phyloP scores from a whole-genome alignment of 495 filamentous ascomycete species.

The Ramalina intermedia region DNA sequence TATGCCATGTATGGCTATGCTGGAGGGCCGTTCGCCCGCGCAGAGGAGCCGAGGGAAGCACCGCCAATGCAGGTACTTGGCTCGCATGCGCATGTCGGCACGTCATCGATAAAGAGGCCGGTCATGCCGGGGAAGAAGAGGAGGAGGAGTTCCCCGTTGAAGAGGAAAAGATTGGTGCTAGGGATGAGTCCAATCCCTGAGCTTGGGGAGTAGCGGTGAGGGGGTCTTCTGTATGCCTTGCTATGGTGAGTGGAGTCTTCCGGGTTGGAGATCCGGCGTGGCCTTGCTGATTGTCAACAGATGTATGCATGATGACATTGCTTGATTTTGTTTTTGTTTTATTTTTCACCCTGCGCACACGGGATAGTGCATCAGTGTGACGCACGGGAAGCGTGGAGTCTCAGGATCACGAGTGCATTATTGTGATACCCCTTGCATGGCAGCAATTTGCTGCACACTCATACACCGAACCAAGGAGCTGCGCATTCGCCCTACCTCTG shows the following conservation, averaged over 20 bases:
- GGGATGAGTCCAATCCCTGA: constrained; percentile 16
- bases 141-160: constrained; percentile 11
- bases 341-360: no score
- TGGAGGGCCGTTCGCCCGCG: not conserved
- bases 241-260: not conserved
- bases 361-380: no score
- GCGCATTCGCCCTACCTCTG: no score
- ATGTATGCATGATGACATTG: no score
- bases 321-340: no score
- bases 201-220: constrained; percentile 5
- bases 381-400: no score
- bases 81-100: not conserved
- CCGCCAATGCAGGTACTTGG: constrained; percentile 9
- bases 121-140: constrained; percentile 2
- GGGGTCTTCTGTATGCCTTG: not conserved
- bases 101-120: not conserved
- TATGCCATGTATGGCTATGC: constrained; percentile 1
- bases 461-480: no score
- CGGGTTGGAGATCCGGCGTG: no score
- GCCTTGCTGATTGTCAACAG: no score
- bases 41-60: constrained; percentile 13
- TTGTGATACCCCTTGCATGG: no score
- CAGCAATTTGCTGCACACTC: no score
- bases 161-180: constrained; percentile 4
- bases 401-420: no score